Evolutionary conservation across 176 grass and related monocot genomes (phyloP), one percentile per base, ranked within the genome.

Genomic region (Bolboschoenus planiculmis): DNA sequence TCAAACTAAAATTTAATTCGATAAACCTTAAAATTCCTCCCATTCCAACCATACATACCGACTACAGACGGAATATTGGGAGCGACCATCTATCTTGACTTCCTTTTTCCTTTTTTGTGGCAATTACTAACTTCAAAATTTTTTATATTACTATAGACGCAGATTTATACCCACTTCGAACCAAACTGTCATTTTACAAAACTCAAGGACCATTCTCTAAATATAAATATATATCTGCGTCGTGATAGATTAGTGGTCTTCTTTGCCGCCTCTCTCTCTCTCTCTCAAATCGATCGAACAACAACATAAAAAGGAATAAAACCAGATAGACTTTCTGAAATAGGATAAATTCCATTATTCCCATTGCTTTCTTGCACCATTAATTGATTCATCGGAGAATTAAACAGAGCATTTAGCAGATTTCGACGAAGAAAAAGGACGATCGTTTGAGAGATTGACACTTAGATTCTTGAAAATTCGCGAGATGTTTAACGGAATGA

Each of bases 401-500:
- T 47, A 14, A 4, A 13, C 21, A 20, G 16, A 56, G 61, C 35
- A 36, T 7, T 83, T 55, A 9, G 24, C 62, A 48, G 64, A 53
- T 71, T 48, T 34, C 26, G 26, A 67, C 34, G 81, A 64, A 21
- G 29, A 53, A 50, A 66, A 53, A n/a, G n/a, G 47, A 48, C 7
- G 33, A 82, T 79, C 29, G 60, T 71, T 24, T 59, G 27, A 78
- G 18, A 78, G 80, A 78, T 80, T n/a, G 66, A 47, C 2, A 30
- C 20, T 9, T 70, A 1, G 3, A 23, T 58, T 30, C 37, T 44
- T n/a, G 8, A 35, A 33, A 61, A 46, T 60, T 16, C 31, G 40
- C 6, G 23, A 83, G 56, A 89, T 89, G 88, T 74, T 83, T 78
- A 90, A 86, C 82, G 88, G 40, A 7, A 95, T 93, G 93, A 95